phyloP scores from a whole-genome alignment of 352 stramenopile genomes.

The Phytopythium montanum region DNA sequence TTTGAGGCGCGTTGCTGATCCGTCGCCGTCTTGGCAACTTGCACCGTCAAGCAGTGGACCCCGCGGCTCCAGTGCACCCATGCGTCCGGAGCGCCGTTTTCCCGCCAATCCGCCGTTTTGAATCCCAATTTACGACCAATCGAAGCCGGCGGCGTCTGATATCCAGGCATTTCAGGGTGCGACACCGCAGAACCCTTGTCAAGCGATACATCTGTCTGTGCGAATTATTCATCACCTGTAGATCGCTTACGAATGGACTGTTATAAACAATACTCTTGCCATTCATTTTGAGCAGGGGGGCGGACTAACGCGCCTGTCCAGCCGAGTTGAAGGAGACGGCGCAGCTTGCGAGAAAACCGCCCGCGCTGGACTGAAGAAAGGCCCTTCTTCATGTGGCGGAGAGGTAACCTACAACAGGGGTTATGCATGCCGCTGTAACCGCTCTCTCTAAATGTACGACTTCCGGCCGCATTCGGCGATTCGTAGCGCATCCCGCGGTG shows the following conservation, averaged over 20 bases:
- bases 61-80: not conserved
- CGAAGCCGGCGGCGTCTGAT: not conserved
- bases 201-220: not conserved
- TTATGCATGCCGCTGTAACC: not conserved
- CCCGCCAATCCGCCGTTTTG: not conserved
- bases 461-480: not conserved
- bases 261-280: not conserved
- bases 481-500: not conserved
- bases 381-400: not conserved
- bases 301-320: not conserved
- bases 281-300: not conserved
- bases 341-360: slow-evolving; percentile 1
- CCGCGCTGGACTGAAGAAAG: slow-evolving; percentile 1
- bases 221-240: not conserved
- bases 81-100: not conserved
- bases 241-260: not conserved
- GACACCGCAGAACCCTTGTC: not conserved
- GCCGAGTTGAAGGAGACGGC: slow-evolving; percentile 4
- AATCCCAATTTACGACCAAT: not conserved
- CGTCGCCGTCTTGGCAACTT: not conserved
- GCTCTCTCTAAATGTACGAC: not conserved
- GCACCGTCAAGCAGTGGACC: slow-evolving; percentile 4
- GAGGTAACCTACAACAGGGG: not conserved
- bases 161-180: not conserved
- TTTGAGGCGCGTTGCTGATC: not conserved